Evolutionary conservation across 345 rosid genomes (phyloP).

Genomic region (Gossypium longicalyx): DNA sequence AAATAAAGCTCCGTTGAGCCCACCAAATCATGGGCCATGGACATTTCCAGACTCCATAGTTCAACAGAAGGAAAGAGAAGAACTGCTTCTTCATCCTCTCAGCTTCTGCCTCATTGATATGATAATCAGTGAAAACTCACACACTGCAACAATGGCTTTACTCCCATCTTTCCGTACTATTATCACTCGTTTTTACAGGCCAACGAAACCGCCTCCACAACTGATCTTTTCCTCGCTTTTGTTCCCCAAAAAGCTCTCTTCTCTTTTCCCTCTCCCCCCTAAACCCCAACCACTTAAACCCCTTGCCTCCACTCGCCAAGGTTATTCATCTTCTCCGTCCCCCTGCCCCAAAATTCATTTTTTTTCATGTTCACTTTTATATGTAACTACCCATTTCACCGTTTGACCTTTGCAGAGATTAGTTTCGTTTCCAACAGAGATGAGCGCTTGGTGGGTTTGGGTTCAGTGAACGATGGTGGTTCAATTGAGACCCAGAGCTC

Average conservation of each 20-base stretch:
- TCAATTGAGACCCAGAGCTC: slow-evolving; percentile 32
- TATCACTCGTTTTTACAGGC: slow-evolving; percentile 28
- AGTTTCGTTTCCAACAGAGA: slow-evolving; percentile 43
- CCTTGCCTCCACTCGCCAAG: slow-evolving; percentile 36
- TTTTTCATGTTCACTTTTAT: background rate
- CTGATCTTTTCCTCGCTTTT: slow-evolving; percentile 9
- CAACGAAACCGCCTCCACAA: slow-evolving; percentile 13
- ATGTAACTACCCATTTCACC: background rate
- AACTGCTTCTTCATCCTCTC: background rate
- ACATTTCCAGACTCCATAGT: no score
- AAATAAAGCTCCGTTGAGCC: background rate
- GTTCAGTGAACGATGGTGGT: slow-evolving; percentile 21
- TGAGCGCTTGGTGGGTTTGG: slow-evolving; percentile 44
- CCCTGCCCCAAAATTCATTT: background rate
- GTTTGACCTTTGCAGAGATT: slow-evolving; percentile 31
- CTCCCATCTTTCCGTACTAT: slow-evolving; percentile 35
- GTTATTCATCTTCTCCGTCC: slow-evolving; percentile 12
- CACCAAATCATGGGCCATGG: background rate
- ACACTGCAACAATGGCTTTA: slow-evolving; percentile 21
- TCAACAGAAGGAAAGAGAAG: background rate
- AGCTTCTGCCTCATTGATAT: background rate
- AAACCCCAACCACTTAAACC: slow-evolving; percentile 37
- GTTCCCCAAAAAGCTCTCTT: slow-evolving; percentile 23
- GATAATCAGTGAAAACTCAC: background rate
- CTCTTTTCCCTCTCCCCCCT: slow-evolving; percentile 29